phyloP scores from a whole-genome alignment of 2,329 filamentous ascomycete species.

The Didymella sp. region DNA sequence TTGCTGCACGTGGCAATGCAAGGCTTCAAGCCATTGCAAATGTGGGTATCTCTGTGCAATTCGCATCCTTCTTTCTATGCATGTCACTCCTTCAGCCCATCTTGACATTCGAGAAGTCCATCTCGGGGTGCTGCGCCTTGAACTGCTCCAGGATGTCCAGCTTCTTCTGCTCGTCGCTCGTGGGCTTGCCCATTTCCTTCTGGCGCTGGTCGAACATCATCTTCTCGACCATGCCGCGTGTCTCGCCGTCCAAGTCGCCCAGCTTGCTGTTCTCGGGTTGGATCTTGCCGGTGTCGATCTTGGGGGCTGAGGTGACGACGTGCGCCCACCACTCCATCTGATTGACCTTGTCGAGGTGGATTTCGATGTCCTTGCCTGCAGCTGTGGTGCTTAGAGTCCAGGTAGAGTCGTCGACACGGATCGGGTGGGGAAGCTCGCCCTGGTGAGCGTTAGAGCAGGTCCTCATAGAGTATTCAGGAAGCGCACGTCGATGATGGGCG shows the following conservation, averaged over 20 bases:
- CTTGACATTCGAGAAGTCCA: slow-evolving; percentile 72
- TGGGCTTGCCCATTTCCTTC: slow-evolving; percentile 89
- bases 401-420: slow-evolving; percentile 85
- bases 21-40: neutral
- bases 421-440: slow-evolving; percentile 83
- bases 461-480: neutral
- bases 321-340: slow-evolving; percentile 99
- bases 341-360: slow-evolving; percentile 94
- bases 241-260: slow-evolving; percentile 92
- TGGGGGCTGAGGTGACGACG: slow-evolving; percentile 83
- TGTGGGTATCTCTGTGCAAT: slow-evolving; percentile 4
- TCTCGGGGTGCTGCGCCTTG: slow-evolving; percentile 77
- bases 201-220: slow-evolving; percentile 99
- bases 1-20: neutral
- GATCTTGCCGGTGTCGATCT: slow-evolving; percentile 95
- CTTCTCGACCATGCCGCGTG: slow-evolving; percentile 97
- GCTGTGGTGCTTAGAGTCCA: slow-evolving; percentile 81
- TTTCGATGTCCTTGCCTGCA: slow-evolving; percentile 73
- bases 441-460: slow-evolving; percentile 49
- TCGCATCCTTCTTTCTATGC: neutral
- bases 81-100: slow-evolving; percentile 52
- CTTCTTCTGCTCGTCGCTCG: slow-evolving; percentile 96
- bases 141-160: slow-evolving; percentile 89
- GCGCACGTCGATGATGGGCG: slow-evolving; percentile 79
- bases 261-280: slow-evolving; percentile 90